Conservation (phyloP, 768 basidiomycete genomes). For the Tricholoma bakamatsutake region DNA sequence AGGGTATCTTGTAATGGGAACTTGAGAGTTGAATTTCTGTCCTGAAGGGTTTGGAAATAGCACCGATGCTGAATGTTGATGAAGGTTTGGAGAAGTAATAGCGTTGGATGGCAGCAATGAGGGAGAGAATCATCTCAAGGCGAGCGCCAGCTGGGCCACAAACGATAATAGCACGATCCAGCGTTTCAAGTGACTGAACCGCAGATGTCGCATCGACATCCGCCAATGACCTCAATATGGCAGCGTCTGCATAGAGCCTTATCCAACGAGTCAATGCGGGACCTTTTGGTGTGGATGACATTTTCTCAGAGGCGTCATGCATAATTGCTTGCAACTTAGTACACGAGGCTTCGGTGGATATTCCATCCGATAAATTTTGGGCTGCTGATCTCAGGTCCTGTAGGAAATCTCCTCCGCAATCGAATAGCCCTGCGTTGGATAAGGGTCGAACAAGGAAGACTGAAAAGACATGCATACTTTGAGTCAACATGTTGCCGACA, state of each 20-base stretch:
- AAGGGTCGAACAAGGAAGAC: not conserved
- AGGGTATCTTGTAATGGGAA: constrained; percentile 31
- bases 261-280: constrained; percentile 46
- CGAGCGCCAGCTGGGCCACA: constrained; percentile 68
- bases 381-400: constrained; percentile 8
- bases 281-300: constrained; percentile 35
- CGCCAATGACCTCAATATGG: constrained; percentile 49
- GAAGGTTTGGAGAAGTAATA: constrained; percentile 14
- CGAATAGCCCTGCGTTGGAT: not conserved
- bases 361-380: constrained; percentile 5
- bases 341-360: constrained; percentile 4
- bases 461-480: not conserved
- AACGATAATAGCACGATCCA: constrained; percentile 82
- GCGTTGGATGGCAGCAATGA: constrained; percentile 59
- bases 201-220: constrained; percentile 24
- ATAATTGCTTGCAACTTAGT: constrained; percentile 37
- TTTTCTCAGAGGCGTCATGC: constrained; percentile 30
- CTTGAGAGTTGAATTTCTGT: constrained; percentile 8
- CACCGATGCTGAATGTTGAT: constrained; percentile 1
- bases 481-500: not conserved
- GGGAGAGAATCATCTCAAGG: constrained; percentile 52
- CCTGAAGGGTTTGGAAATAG: not conserved
- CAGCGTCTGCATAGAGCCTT: constrained; percentile 71
- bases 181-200: constrained; percentile 43
- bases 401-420: not conserved